A percentile compares a stretch with the other conserved stretches of the same genome.
Evolutionary conservation across 495 filamentous ascomycete species (phyloP).

Genomic region (Lasiosphaeris hirsuta): DNA sequence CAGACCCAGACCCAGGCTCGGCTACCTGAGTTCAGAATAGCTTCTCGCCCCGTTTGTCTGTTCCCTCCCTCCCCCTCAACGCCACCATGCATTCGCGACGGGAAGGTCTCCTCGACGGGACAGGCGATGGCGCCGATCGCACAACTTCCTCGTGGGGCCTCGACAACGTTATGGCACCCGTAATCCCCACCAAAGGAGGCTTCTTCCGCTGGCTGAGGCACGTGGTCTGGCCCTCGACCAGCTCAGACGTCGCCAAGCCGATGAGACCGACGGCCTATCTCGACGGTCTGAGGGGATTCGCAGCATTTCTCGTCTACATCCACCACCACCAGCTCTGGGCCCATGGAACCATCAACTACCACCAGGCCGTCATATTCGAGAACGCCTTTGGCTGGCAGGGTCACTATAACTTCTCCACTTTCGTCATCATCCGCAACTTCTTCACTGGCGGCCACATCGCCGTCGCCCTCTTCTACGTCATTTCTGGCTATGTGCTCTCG

Average conservation of each 20-base stretch:
- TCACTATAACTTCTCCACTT: constrained; percentile 38
- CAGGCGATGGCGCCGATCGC: constrained; percentile 5
- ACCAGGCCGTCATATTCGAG: constrained; percentile 30
- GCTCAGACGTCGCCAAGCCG: constrained; percentile 12
- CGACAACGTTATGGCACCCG: neutral
- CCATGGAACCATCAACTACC: constrained; percentile 16
- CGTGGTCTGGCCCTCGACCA: constrained; percentile 21
- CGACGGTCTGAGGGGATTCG: constrained; percentile 46
- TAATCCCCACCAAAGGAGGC: constrained; percentile 20
- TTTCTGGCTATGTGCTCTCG: constrained; percentile 51
- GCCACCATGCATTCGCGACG: constrained; percentile 20
- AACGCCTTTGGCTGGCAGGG: constrained; percentile 33
- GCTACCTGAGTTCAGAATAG: too few species aligned
- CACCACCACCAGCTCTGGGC: constrained; percentile 46
- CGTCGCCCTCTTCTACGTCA: constrained; percentile 50
- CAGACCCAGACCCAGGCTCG: too few species aligned
- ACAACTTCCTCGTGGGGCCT: neutral
- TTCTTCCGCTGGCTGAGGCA: constrained; percentile 21
- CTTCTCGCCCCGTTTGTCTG: too few species aligned
- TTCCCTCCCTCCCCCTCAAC: neutral
- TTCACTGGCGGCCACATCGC: constrained; percentile 50
- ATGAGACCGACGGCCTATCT: constrained; percentile 42
- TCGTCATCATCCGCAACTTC: constrained; percentile 35
- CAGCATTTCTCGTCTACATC: constrained; percentile 45
- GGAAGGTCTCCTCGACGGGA: constrained; percentile 19